Percentiles rank a stretch among this genome's conserved stretches.
Evolutionary conservation across 2,329 filamentous ascomycete species (phyloP).

Genomic region (Dactylellina cionopaga): DNA sequence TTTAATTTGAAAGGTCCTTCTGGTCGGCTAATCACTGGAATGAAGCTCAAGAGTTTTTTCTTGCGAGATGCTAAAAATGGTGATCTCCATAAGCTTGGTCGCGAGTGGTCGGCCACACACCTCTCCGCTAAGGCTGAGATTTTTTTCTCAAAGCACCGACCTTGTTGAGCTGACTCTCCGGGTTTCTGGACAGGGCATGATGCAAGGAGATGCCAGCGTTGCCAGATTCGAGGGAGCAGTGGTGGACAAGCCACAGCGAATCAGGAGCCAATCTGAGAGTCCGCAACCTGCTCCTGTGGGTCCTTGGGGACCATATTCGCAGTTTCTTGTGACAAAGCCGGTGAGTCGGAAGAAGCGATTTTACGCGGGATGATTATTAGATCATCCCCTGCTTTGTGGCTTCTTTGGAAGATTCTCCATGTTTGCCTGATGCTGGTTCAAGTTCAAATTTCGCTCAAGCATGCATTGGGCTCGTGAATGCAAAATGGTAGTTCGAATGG

Average conservation of each 20-base stretch:
- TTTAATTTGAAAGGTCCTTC: conserved; percentile 37
- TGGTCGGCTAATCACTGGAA: conserved; percentile 40
- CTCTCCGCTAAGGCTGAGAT: background rate
- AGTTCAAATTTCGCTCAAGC: conserved; percentile 14
- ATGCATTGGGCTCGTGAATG: background rate
- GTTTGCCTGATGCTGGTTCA: conserved; percentile 36
- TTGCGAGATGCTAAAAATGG: conserved; percentile 45
- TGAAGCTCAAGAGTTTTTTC: conserved; percentile 32
- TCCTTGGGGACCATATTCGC: conserved; percentile 17
- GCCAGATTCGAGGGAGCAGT: conserved; percentile 20
- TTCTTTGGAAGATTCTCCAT: conserved; percentile 18
- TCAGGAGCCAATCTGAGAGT: conserved; percentile 27
- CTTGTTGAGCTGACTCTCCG: conserved; percentile 45
- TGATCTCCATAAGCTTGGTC: conserved; percentile 33
- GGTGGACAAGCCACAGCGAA: conserved; percentile 21
- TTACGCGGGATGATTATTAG: conserved; percentile 42
- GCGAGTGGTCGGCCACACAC: conserved; percentile 20
- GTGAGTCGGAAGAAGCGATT: conserved; percentile 32
- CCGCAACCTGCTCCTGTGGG: conserved; percentile 25
- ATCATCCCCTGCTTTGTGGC: conserved; percentile 13
- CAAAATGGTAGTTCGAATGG: conserved; percentile 22
- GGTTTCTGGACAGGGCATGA: conserved; percentile 35
- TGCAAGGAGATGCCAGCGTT: conserved; percentile 44
- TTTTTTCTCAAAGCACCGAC: conserved; percentile 32
- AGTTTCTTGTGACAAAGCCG: conserved; percentile 34